Conservation (phyloP, 1,284 basidiomycete species). For the Porogramme epimiltina region DNA sequence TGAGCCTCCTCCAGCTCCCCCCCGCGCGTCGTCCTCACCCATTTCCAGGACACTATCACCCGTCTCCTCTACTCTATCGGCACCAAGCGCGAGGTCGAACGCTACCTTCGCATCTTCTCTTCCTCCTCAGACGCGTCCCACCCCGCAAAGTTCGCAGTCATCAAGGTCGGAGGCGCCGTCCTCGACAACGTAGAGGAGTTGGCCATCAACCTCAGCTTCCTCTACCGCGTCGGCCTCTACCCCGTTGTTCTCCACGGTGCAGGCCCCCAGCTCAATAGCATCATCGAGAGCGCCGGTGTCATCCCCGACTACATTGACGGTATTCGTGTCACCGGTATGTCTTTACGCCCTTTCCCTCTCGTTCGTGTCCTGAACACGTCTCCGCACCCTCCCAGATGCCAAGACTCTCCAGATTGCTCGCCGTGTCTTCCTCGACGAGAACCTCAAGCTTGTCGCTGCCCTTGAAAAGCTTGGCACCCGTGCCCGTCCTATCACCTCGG, state of each 20-base stretch:
- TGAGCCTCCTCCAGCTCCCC: constrained; percentile 25
- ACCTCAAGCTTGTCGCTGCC: constrained; percentile 88
- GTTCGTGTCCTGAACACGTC: background rate
- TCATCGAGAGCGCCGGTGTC: constrained; percentile 88
- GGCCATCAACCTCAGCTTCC: constrained; percentile 89
- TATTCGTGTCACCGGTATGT: constrained; percentile 87
- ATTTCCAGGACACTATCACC: constrained; percentile 83
- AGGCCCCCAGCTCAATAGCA: constrained; percentile 92
- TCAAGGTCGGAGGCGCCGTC: constrained; percentile 95
- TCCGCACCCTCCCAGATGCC: constrained; percentile 58
- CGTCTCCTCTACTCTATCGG: constrained; percentile 94
- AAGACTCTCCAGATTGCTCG: constrained; percentile 92
- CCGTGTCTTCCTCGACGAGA: constrained; percentile 95
- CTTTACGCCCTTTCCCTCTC: background rate
- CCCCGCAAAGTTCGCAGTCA: constrained; percentile 90
- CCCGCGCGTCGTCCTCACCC: background rate
- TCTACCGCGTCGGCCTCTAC: constrained; percentile 92
- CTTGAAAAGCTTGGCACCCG: constrained; percentile 92
- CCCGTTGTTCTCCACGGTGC: constrained; percentile 94
- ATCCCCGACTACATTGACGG: constrained; percentile 95
- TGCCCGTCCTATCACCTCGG: constrained; percentile 93
- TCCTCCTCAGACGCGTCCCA: constrained; percentile 82
- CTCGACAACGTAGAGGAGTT: constrained; percentile 89
- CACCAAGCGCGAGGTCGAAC: constrained; percentile 93
- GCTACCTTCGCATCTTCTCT: constrained; percentile 95